Evolutionary conservation across 2,329 filamentous ascomycete genomes (phyloP).

Genomic region (Ophiostoma sp.): DNA sequence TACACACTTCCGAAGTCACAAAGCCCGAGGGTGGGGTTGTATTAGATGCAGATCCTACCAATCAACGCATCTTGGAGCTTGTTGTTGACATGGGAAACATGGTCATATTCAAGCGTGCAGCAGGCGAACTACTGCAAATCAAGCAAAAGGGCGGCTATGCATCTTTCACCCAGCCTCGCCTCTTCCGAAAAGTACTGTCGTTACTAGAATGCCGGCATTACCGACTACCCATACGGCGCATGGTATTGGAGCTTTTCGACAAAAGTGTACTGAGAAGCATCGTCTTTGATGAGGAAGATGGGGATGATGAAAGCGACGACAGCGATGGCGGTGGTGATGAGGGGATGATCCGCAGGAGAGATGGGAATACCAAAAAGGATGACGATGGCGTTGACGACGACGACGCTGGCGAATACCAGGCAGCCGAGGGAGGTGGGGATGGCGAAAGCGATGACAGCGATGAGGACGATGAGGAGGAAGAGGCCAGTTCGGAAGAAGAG

Average conservation of each 20-base stretch:
- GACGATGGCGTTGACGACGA: slow-evolving; percentile 23
- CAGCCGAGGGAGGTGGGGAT: slow-evolving; percentile 20
- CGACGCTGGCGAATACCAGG: not conserved
- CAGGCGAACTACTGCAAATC: slow-evolving; percentile 73
- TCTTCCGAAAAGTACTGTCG: slow-evolving; percentile 81
- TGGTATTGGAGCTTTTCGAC: slow-evolving; percentile 91
- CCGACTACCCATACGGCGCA: slow-evolving; percentile 75
- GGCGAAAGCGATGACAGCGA: slow-evolving; percentile 3
- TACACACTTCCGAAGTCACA: slow-evolving; percentile 33
- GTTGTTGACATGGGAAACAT: slow-evolving; percentile 89
- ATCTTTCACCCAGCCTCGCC: slow-evolving; percentile 66
- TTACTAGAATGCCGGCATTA: slow-evolving; percentile 88
- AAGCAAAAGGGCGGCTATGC: slow-evolving; percentile 68
- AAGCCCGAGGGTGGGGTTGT: slow-evolving; percentile 27
- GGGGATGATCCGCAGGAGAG: slow-evolving; percentile 25
- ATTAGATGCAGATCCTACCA: slow-evolving; percentile 44
- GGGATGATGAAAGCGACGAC: slow-evolving; percentile 49
- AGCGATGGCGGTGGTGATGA: slow-evolving; percentile 31
- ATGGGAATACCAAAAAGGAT: slow-evolving; percentile 29
- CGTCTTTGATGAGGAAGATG: slow-evolving; percentile 67
- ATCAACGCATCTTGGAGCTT: slow-evolving; percentile 74
- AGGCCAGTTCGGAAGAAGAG: not conserved
- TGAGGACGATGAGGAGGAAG: slow-evolving; percentile 14
- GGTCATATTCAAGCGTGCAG: slow-evolving; percentile 81
- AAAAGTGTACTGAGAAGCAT: slow-evolving; percentile 79